phyloP scores from a whole-genome alignment of 108 stramenopile species.

The Bacterosira constricta region DNA sequence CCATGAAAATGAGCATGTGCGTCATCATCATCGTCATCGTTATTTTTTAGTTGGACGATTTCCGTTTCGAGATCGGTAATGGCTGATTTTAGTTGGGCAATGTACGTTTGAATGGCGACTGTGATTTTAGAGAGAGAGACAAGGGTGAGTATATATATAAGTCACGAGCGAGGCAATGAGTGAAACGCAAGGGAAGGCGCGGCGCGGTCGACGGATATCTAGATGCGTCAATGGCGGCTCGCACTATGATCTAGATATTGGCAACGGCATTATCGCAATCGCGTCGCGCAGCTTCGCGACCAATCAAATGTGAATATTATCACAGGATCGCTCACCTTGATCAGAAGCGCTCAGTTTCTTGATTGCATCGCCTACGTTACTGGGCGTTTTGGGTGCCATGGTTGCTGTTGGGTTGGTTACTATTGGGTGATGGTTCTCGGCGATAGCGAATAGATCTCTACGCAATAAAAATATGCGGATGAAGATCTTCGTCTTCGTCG shows the following conservation, averaged over 20 bases:
- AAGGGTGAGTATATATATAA: too few species aligned
- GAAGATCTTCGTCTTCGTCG: neutral
- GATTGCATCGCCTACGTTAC: slow-evolving; percentile 50
- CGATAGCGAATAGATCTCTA: too few species aligned
- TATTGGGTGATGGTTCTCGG: too few species aligned
- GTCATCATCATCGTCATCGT: neutral
- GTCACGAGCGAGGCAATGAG: neutral
- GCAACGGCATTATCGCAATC: neutral
- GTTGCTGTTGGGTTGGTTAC: neutral
- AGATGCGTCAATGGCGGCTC: neutral
- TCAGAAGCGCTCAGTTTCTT: slow-evolving; percentile 49
- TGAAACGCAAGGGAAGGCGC: neutral
- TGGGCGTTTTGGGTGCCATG: slow-evolving; percentile 44
- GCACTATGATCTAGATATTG: neutral
- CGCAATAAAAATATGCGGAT: neutral
- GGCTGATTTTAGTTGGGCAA: slow-evolving; percentile 49
- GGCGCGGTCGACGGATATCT: neutral
- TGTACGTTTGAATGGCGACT: slow-evolving; percentile 52
- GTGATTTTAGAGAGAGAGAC: neutral
- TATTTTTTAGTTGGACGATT: slow-evolving; percentile 17
- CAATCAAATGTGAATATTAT: neutral
- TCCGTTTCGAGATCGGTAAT: slow-evolving; percentile 41
- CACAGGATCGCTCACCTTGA: slow-evolving; percentile 42
- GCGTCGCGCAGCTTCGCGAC: neutral
- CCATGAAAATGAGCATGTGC: slow-evolving; percentile 86